These are phyloP conservation scores for Solanum medicagineum DNA, from an alignment of 257 asterid genomes.

Conservation along the genomic window DNA sequence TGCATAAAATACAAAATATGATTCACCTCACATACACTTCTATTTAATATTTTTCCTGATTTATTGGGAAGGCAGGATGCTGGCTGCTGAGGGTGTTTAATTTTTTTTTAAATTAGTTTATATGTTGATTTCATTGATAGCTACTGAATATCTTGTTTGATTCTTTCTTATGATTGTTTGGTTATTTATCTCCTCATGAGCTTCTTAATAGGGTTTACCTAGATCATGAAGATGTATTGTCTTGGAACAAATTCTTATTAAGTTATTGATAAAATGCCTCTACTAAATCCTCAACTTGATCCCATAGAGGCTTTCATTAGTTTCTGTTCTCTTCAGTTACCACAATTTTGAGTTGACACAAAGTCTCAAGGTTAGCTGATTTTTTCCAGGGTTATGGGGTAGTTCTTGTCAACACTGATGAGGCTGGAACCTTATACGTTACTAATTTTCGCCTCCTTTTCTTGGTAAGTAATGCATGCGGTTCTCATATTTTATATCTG, in stretches of 20 bases:
- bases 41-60: neutral
- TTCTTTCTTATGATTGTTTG: neutral
- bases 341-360: neutral
- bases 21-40: neutral
- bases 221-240: neutral
- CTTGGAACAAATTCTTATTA: neutral
- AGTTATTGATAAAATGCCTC: neutral
- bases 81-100: neutral
- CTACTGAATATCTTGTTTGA: neutral
- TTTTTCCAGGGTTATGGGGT: slow-evolving; percentile 66
- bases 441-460: slow-evolving; percentile 94
- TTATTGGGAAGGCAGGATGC: neutral
- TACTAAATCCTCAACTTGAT: neutral
- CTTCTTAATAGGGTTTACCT: neutral
- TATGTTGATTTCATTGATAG: neutral
- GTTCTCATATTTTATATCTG: neutral
- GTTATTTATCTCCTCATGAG: neutral
- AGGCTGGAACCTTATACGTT: slow-evolving; percentile 82
- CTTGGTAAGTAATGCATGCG: slow-evolving; percentile 47
- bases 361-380: slow-evolving; percentile 14
- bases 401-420: slow-evolving; percentile 91
- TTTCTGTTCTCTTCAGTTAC: neutral
- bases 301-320: neutral
- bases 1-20: neutral
- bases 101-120: neutral